Percentiles rank a stretch among this genome's conserved stretches.
Conservation (phyloP, 768 basidiomycete genomes). For the Panaeolus cyanescens region DNA sequence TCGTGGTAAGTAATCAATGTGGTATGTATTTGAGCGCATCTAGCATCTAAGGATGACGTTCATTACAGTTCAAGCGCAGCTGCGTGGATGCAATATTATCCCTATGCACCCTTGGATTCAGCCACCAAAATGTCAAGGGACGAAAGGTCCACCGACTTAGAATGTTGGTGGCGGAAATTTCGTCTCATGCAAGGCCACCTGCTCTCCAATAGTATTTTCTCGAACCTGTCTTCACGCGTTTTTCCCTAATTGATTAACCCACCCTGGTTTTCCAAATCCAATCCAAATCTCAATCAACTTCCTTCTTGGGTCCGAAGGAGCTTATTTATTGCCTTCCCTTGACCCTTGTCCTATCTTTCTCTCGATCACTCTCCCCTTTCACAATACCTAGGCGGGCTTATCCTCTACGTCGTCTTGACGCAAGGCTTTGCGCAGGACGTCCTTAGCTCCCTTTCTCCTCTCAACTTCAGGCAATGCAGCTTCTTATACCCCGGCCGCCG, state of each 20-base stretch:
- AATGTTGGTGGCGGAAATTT: neutral
- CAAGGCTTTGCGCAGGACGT: slow-evolving; percentile 4
- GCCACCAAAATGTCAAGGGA: neutral
- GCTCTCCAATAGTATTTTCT: neutral
- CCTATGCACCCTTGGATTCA: neutral
- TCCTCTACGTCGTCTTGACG: slow-evolving; percentile 9
- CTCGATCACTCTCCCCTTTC: neutral
- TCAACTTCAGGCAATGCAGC: neutral
- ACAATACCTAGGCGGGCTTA: neutral
- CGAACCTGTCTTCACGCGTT: neutral
- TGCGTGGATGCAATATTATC: neutral
- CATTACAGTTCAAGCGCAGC: neutral
- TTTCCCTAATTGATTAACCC: neutral
- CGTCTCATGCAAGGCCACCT: neutral
- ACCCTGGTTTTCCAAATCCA: slow-evolving; percentile 4
- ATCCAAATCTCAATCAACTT: slow-evolving; percentile 1
- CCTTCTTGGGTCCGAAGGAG: slow-evolving; percentile 1
- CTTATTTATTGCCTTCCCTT: slow-evolving; percentile 2
- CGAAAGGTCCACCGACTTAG: neutral
- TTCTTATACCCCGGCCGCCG: slow-evolving; percentile 14
- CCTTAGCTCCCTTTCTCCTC: neutral
- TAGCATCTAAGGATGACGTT: neutral
- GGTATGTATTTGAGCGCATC: neutral
- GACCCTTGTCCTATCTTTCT: neutral
- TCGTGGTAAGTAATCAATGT: neutral